Evolutionary conservation across 345 rosid species (phyloP).

Genomic region (Citrus maxima): DNA sequence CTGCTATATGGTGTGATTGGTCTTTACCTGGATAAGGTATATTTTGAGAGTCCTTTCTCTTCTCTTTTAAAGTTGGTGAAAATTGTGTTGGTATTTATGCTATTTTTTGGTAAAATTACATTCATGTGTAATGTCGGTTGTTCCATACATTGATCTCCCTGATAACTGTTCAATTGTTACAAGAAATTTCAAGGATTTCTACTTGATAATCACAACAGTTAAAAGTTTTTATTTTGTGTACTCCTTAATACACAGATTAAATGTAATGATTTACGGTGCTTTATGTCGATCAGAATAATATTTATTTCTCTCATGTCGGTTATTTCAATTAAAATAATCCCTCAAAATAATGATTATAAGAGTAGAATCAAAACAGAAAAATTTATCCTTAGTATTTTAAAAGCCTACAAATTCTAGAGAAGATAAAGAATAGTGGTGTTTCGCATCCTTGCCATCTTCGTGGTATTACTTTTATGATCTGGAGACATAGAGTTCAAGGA

Average conservation of each 20-base stretch:
- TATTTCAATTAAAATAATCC: background rate
- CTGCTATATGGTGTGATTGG: slow-evolving; percentile 72
- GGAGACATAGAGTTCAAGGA: background rate
- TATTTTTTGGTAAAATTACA: background rate
- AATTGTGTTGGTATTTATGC: background rate
- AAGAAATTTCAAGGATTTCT: background rate
- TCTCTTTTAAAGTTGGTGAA: background rate
- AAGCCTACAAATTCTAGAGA: background rate
- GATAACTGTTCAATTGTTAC: background rate
- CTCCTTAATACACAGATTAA: background rate
- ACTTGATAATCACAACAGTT: background rate
- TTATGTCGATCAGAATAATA: background rate
- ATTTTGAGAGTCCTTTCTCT: background rate
- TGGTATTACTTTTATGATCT: background rate
- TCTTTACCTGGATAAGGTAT: slow-evolving; percentile 90
- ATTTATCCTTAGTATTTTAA: background rate
- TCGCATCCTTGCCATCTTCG: background rate
- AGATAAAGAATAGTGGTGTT: background rate
- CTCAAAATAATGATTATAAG: background rate
- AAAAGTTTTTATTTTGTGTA: background rate
- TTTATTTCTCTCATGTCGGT: background rate
- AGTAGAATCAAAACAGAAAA: background rate
- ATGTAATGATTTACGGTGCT: background rate
- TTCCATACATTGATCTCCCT: background rate
- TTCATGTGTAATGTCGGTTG: background rate